Percentiles rank a stretch among this genome's conserved stretches.
Evolutionary conservation across 768 basidiomycete species (phyloP).

Genomic region (Tricholoma bakamatsutake): DNA sequence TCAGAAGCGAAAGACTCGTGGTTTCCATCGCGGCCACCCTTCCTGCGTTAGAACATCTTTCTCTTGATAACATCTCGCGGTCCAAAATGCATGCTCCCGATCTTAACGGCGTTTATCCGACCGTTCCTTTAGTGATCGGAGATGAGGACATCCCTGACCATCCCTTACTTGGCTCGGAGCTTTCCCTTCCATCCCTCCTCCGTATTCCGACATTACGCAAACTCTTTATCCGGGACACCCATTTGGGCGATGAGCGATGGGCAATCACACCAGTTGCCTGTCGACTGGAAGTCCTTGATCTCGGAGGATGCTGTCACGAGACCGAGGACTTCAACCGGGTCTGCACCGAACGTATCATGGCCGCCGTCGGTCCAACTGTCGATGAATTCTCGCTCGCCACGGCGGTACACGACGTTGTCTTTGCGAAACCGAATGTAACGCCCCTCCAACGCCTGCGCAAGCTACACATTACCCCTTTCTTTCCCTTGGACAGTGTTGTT

Average conservation of each 20-base stretch:
- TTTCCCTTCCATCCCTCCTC: slow-evolving; percentile 61
- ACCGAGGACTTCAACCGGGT: slow-evolving; percentile 44
- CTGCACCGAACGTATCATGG: slow-evolving; percentile 58
- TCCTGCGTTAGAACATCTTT: slow-evolving; percentile 48
- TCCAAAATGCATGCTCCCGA: slow-evolving; percentile 62
- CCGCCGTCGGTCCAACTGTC: slow-evolving; percentile 48
- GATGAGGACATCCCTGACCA: slow-evolving; percentile 58
- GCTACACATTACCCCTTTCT: slow-evolving; percentile 55
- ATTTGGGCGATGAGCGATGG: slow-evolving; percentile 61
- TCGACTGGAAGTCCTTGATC: slow-evolving; percentile 50
- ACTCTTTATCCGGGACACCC: slow-evolving; percentile 64
- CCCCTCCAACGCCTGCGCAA: slow-evolving; percentile 47
- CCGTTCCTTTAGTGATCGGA: slow-evolving; percentile 54
- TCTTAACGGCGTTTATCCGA: slow-evolving; percentile 46
- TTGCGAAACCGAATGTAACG: slow-evolving; percentile 37
- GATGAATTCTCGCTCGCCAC: slow-evolving; percentile 50
- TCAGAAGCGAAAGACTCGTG: slow-evolving; percentile 62
- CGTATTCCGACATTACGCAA: slow-evolving; percentile 54
- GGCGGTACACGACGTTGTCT: slow-evolving; percentile 35
- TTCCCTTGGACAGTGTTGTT: slow-evolving; percentile 54
- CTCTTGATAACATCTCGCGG: slow-evolving; percentile 59
- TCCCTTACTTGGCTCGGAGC: slow-evolving; percentile 46
- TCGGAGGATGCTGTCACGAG: slow-evolving; percentile 52
- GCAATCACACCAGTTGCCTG: slow-evolving; percentile 44
- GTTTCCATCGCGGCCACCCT: slow-evolving; percentile 62